A percentile compares a stretch with the other conserved stretches of the same genome.
Conservation (phyloP, 1,284 basidiomycete genomes). For the Naganishia sp. region DNA sequence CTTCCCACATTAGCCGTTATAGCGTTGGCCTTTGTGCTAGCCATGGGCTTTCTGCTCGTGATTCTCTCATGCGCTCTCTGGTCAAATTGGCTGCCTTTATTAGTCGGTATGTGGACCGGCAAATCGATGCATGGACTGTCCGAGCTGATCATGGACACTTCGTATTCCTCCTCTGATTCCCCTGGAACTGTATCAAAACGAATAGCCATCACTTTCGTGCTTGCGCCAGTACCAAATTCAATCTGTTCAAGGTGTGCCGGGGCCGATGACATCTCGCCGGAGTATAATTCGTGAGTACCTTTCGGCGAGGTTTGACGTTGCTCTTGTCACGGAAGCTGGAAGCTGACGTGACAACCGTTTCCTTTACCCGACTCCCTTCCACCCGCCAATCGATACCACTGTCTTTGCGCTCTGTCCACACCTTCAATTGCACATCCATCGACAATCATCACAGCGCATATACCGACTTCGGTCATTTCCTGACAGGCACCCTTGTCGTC, state of each 20-base stretch:
- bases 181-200: not conserved
- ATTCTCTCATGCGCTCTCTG: constrained; percentile 97
- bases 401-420: not conserved
- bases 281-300: constrained; percentile 56
- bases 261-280: constrained; percentile 59
- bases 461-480: constrained; percentile 92
- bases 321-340: not conserved
- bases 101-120: constrained; percentile 76
- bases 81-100: constrained; percentile 93
- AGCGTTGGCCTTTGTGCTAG: constrained; percentile 91
- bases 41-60: constrained; percentile 93
- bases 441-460: constrained; percentile 66
- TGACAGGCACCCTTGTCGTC: constrained; percentile 85
- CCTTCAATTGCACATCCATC: constrained; percentile 52
- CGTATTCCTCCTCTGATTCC: too few relatives aligned
- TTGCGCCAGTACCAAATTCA: constrained; percentile 94
- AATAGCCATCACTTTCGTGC: constrained; percentile 86
- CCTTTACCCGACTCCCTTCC: not conserved
- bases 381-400: not conserved
- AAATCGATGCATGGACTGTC: not conserved
- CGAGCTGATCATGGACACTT: not conserved
- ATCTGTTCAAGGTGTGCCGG: constrained; percentile 60
- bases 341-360: constrained; percentile 11
- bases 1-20: constrained; percentile 69
- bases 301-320: not conserved